phyloP scores from a whole-genome alignment of 139 green algal species.

The Deuterostichococcus epilithicus region DNA sequence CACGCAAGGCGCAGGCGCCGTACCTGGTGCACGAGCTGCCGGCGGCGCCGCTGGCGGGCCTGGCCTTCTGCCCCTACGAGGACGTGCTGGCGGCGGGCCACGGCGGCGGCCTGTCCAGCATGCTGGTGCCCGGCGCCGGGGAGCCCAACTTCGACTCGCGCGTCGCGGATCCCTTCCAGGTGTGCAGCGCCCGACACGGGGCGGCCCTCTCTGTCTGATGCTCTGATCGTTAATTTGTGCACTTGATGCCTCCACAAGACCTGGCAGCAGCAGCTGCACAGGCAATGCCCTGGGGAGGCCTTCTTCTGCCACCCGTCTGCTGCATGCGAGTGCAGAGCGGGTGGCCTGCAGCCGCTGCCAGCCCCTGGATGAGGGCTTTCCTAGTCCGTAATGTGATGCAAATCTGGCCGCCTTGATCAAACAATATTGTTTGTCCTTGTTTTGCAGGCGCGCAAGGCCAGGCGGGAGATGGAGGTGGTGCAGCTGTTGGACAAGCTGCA shows the following conservation, averaged over 20 bases:
- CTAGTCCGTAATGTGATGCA: too few species aligned
- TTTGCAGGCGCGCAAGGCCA: conserved; percentile 49
- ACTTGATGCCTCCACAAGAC: too few species aligned
- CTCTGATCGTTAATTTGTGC: too few species aligned
- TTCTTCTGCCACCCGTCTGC: too few species aligned
- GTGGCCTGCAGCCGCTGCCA: too few species aligned
- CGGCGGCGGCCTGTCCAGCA: conserved; percentile 50
- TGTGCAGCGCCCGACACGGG: not conserved
- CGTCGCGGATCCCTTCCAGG: conserved; percentile 46
- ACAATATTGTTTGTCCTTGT: too few species aligned
- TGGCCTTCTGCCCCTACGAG: conserved; percentile 94
- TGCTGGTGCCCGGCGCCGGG: conserved; percentile 91
- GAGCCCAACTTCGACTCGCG: conserved; percentile 98
- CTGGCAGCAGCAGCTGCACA: too few species aligned
- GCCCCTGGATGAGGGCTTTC: too few species aligned
- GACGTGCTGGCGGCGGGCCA: conserved; percentile 87
- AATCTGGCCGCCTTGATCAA: too few species aligned
- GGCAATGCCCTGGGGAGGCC: too few species aligned
- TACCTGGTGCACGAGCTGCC: conserved; percentile 83
- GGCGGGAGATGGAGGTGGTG: conserved; percentile 86
- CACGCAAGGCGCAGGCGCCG: conserved; percentile 70
- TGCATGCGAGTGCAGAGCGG: too few species aligned
- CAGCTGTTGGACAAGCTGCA: conserved; percentile 96
- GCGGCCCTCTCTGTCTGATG: too few species aligned
- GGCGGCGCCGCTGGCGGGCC: conserved; percentile 27